Conservation (phyloP, 202 grass and related monocot genomes). For the Tripidium arundinaceum region DNA sequence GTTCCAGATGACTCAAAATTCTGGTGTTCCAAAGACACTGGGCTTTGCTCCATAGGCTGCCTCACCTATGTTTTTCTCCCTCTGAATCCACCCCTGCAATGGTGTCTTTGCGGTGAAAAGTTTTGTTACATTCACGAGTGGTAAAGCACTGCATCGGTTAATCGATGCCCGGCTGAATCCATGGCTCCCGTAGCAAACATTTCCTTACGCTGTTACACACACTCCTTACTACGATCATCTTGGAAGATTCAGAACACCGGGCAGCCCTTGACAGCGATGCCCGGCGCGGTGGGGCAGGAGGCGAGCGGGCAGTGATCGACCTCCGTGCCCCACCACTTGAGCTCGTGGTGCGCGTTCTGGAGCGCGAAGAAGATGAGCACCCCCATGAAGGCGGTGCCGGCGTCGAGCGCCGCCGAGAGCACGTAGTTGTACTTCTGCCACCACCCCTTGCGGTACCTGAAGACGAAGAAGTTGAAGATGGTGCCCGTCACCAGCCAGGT, state of each 20-base stretch:
- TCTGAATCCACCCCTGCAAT: neutral
- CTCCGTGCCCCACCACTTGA: constrained; percentile 95
- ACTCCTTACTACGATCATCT: neutral
- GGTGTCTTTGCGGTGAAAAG: neutral
- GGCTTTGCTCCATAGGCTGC: too few species aligned
- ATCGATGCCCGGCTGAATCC: constrained; percentile 6
- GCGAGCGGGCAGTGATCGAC: constrained; percentile 95
- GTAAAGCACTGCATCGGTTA: neutral
- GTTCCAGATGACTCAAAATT: neutral
- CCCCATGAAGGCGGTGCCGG: constrained; percentile 96
- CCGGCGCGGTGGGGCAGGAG: constrained; percentile 79
- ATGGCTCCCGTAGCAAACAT: neutral
- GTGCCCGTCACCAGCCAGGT: constrained; percentile 94
- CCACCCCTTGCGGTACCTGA: constrained; percentile 89
- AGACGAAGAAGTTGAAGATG: constrained; percentile 95
- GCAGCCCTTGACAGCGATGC: constrained; percentile 88
- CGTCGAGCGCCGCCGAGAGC: constrained; percentile 91
- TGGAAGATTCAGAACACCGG: constrained; percentile 65
- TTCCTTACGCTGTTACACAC: neutral
- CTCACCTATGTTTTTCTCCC: neutral
- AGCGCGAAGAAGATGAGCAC: constrained; percentile 98
- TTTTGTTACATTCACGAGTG: constrained; percentile 5
- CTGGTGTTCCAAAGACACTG: neutral
- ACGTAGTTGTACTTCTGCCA: constrained; percentile 99
- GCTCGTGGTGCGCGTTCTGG: constrained; percentile 76